A percentile compares a stretch with the other conserved stretches of the same genome.
These are phyloP conservation scores for Ogataea chonburiensis DNA, from an alignment of 805 yeast species.

Conservation along the genomic window DNA sequence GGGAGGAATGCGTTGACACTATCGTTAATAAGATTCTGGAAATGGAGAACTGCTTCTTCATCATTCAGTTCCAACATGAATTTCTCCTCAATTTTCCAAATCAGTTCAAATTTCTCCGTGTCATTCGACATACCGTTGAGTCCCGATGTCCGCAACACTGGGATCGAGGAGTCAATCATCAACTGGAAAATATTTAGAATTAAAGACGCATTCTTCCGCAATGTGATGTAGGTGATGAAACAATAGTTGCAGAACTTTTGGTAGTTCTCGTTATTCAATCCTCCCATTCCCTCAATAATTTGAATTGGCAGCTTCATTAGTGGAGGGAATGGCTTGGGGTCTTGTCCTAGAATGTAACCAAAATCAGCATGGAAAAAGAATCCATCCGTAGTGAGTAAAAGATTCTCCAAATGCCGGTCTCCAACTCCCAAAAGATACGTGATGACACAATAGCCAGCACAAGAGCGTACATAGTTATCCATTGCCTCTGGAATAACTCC, in stretches of 20 bases:
- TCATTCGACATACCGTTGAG: slow-evolving; percentile 31
- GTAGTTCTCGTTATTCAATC: slow-evolving; percentile 80
- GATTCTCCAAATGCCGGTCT: slow-evolving; percentile 91
- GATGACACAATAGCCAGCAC: slow-evolving; percentile 97
- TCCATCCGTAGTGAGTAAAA: slow-evolving; percentile 73
- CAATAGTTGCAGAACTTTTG: slow-evolving; percentile 88
- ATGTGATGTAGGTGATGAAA: slow-evolving; percentile 87
- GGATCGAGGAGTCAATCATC: slow-evolving; percentile 91
- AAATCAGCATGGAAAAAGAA: slow-evolving; percentile 97
- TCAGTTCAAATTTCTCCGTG: slow-evolving; percentile 80
- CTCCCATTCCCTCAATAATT: slow-evolving; percentile 97
- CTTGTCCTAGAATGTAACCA: slow-evolving; percentile 94
- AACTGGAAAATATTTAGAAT: slow-evolving; percentile 87
- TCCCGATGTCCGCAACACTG: slow-evolving; percentile 61
- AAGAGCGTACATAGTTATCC: slow-evolving; percentile 92
- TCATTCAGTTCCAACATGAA: slow-evolving; percentile 92
- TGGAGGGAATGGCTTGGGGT: slow-evolving; percentile 98
- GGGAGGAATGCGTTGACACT: slow-evolving; percentile 93
- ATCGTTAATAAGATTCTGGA: slow-evolving; percentile 90
- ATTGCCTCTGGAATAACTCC: slow-evolving; percentile 64
- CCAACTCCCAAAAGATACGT: slow-evolving; percentile 96
- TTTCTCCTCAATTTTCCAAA: slow-evolving; percentile 89
- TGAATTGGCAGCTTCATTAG: slow-evolving; percentile 97
- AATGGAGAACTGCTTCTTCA: slow-evolving; percentile 92
- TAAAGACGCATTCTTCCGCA: slow-evolving; percentile 85